Percentiles rank a stretch among this genome's conserved stretches.
Conservation (phyloP, 2,329 filamentous ascomycete genomes). For the Pyrenophora seminiperda region DNA sequence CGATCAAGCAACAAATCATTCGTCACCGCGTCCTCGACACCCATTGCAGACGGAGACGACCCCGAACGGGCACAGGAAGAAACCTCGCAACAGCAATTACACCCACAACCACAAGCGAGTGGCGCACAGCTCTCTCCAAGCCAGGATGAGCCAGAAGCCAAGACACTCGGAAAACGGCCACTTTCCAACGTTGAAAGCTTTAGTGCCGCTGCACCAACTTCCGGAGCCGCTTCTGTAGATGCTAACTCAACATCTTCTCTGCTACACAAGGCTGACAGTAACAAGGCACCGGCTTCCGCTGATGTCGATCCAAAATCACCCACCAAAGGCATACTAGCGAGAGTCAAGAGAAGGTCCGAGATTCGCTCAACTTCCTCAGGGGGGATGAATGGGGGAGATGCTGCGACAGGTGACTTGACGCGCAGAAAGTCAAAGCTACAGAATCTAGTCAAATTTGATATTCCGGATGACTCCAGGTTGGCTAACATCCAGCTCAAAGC, state of each 20-base stretch:
- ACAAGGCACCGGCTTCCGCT: slow-evolving; percentile 33
- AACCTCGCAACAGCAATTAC: slow-evolving; percentile 11
- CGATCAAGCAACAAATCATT: slow-evolving; percentile 42
- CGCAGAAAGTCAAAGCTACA: slow-evolving; percentile 40
- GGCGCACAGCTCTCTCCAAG: slow-evolving; percentile 36
- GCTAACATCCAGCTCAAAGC: slow-evolving; percentile 48
- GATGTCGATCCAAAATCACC: slow-evolving; percentile 26
- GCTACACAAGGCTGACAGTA: slow-evolving; percentile 44
- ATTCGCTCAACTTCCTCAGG: slow-evolving; percentile 22
- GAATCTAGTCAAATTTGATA: slow-evolving; percentile 50
- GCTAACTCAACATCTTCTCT: slow-evolving; percentile 46
- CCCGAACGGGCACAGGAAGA: slow-evolving; percentile 9
- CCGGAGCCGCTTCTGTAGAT: slow-evolving; percentile 41
- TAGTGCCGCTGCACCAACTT: slow-evolving; percentile 29
- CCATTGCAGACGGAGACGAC: slow-evolving; percentile 11
- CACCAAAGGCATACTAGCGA: slow-evolving; percentile 37
- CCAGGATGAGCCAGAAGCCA: slow-evolving; percentile 21
- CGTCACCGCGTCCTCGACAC: slow-evolving; percentile 39
- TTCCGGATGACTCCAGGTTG: slow-evolving; percentile 49
- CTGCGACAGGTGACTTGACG: slow-evolving; percentile 18
- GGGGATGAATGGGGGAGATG: slow-evolving; percentile 6
- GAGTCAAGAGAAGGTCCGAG: slow-evolving; percentile 36
- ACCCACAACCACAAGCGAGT: slow-evolving; percentile 35
- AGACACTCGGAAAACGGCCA: slow-evolving; percentile 35
- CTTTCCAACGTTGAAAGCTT: slow-evolving; percentile 39